Percentiles rank a stretch among this genome's conserved stretches.
These are phyloP conservation scores for Penicillium sp. DNA, from an alignment of 2,329 filamentous ascomycete species.

Conservation along the genomic window DNA sequence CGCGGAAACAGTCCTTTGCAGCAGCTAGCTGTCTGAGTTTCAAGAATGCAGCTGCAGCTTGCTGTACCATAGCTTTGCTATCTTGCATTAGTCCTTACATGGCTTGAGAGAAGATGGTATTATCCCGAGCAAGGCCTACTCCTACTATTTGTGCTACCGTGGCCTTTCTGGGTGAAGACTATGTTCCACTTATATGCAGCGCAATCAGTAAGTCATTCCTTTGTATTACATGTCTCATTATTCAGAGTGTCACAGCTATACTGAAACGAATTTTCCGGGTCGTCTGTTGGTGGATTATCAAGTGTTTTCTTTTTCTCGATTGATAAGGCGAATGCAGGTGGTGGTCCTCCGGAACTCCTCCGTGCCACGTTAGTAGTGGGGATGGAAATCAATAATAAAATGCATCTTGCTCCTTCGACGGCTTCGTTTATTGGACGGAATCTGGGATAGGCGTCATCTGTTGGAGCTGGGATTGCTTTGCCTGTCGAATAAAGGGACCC, in stretches of 20 bases:
- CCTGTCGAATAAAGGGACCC: constrained; percentile 17
- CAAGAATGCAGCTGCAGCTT: constrained; percentile 23
- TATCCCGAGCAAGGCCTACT: constrained; percentile 22
- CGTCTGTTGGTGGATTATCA: constrained; percentile 14
- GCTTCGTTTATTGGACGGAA: constrained; percentile 1
- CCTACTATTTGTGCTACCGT: constrained; percentile 17
- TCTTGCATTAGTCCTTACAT: constrained; percentile 31
- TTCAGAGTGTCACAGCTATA: background rate
- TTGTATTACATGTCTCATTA: constrained; percentile 3
- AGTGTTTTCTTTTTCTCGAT: constrained; percentile 16
- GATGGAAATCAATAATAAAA: constrained; percentile 10
- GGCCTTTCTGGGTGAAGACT: constrained; percentile 14
- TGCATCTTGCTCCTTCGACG: constrained; percentile 7
- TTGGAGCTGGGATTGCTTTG: background rate
- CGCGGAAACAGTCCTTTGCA: constrained; percentile 26
- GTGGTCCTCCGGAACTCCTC: constrained; percentile 10
- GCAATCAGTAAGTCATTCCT: constrained; percentile 3
- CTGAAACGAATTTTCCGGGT: constrained; percentile 5
- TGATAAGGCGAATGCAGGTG: constrained; percentile 24
- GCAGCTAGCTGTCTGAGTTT: constrained; percentile 23
- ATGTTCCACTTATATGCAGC: constrained; percentile 15
- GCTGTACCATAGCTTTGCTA: constrained; percentile 26
- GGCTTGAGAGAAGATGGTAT: constrained; percentile 23
- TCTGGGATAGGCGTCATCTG: background rate
- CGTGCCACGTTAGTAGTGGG: constrained; percentile 17